Base-by-base conservation (phyloP, 2,329 filamentous ascomycete species). In the Beauveria brongniartii region DNA sequence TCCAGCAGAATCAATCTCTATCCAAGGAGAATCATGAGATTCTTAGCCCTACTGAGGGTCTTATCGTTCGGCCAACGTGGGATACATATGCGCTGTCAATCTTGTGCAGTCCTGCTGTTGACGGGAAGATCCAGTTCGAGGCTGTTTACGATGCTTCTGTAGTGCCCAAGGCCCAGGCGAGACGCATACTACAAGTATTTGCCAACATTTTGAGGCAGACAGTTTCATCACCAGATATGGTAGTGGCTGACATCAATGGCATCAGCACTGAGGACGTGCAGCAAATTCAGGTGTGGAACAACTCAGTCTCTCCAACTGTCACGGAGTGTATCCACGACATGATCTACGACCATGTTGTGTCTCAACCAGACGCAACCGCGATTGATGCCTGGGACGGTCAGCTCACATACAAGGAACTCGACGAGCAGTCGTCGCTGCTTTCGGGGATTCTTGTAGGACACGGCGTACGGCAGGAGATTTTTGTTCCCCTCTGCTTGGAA, bases 381-480 rank as follows among this genome's bases (percentile, higher is more conserved):
- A 71, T 80, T n/a, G 67, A 74, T n/a, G 75, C 77, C 0, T 80
- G 77, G 77, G 78, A 80, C 63, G 77, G 74, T 18, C 63, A 66
- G 20, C 71, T 79, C 50, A 77, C 75, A 9, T 78, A 77, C 61
- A 59, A 66, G 59, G 71, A 59, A 8, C 47, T 59, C 37, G 47
- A 59, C 9, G 47, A 26, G 30, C 47, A 3, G 12, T 44, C 47
- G 20, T 30, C 26, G 3, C 22, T 16, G n/a, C 48, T 59, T 30
- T 46, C 56, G 14, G 12, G 5, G 16, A 7, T 26, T 16, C 56
- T 59, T 5, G 9, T 8, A 2, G 12, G n/a, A 14, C 9, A 28
- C 9, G 63, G 70, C 47, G 63, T 78, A 8, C 61, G 64, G 0
- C 67, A 67, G 0, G 73, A 73, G 37, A 50, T 61, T 0, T 64